Conservation (phyloP, 495 filamentous ascomycete genomes). For the Lophiostoma macrostomum region DNA sequence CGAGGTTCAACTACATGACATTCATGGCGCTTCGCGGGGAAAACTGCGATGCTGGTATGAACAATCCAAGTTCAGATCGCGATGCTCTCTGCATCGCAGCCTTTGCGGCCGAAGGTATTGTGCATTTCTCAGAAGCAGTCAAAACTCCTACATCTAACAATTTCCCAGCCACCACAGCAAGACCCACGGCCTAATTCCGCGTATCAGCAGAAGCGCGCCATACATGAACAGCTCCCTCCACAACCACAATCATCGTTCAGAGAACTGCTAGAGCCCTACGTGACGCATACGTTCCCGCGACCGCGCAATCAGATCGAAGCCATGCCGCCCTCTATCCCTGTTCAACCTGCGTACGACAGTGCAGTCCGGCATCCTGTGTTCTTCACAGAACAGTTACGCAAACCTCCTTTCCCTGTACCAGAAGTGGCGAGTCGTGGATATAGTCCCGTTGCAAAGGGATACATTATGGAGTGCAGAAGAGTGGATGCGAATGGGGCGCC, state of each 20-base stretch:
- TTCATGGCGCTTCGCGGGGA: neutral
- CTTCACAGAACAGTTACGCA: constrained; percentile 39
- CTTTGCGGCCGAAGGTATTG: constrained; percentile 37
- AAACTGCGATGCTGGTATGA: constrained; percentile 12
- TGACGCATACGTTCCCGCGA: neutral
- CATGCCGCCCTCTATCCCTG: constrained; percentile 36
- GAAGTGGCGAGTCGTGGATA: constrained; percentile 16
- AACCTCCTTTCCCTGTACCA: constrained; percentile 40
- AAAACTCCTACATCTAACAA: neutral
- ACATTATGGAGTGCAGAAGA: constrained; percentile 25
- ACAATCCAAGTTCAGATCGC: constrained; percentile 3
- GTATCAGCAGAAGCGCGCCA: constrained; percentile 35
- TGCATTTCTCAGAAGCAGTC: neutral
- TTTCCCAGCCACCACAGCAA: constrained; percentile 11
- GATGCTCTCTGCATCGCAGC: constrained; percentile 40
- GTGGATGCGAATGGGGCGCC: neutral
- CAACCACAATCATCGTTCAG: neutral
- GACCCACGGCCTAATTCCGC: constrained; percentile 11
- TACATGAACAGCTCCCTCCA: constrained; percentile 10
- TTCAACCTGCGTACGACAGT: constrained; percentile 34
- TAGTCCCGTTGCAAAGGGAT: constrained; percentile 32
- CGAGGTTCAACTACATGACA: constrained; percentile 11
- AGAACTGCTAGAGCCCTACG: neutral
- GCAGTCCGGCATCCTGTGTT: constrained; percentile 43
- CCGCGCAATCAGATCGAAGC: constrained; percentile 38